Percentiles rank a stretch among this genome's conserved stretches.
Conservation (phyloP, 2,329 filamentous ascomycete species). For the Metarhizium sp. region DNA sequence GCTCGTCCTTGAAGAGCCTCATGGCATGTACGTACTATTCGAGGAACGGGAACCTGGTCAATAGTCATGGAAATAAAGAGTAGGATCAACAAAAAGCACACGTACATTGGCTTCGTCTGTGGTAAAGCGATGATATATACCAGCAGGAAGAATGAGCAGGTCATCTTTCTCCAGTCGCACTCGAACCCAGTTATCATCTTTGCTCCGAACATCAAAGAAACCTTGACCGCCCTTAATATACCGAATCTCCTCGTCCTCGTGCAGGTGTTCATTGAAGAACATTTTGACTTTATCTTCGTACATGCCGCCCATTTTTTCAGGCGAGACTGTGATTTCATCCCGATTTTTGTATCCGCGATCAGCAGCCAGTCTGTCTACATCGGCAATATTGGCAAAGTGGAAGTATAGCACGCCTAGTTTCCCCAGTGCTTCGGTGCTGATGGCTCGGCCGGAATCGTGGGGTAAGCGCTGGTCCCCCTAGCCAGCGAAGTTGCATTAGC, state of each 20-base stretch:
- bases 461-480: slow-evolving; percentile 89
- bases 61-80: neutral
- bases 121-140: slow-evolving; percentile 96
- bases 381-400: slow-evolving; percentile 51
- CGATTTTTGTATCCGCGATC: slow-evolving; percentile 86
- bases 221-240: slow-evolving; percentile 85
- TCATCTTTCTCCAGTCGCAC: slow-evolving; percentile 79
- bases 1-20: slow-evolving; percentile 95
- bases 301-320: slow-evolving; percentile 69
- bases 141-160: slow-evolving; percentile 84
- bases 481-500: slow-evolving; percentile 4
- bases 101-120: slow-evolving; percentile 84
- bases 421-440: slow-evolving; percentile 56
- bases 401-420: slow-evolving; percentile 75
- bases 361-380: slow-evolving; percentile 64
- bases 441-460: slow-evolving; percentile 72
- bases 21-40: slow-evolving; percentile 85
- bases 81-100: neutral
- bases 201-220: slow-evolving; percentile 84
- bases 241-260: slow-evolving; percentile 97
- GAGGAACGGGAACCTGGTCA: neutral
- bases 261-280: slow-evolving; percentile 93
- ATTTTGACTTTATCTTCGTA: slow-evolving; percentile 92
- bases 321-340: slow-evolving; percentile 85
- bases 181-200: slow-evolving; percentile 80